Evolutionary conservation across 1,139 yeast species (phyloP).

Genomic region (Suhomyces terraborum): DNA sequence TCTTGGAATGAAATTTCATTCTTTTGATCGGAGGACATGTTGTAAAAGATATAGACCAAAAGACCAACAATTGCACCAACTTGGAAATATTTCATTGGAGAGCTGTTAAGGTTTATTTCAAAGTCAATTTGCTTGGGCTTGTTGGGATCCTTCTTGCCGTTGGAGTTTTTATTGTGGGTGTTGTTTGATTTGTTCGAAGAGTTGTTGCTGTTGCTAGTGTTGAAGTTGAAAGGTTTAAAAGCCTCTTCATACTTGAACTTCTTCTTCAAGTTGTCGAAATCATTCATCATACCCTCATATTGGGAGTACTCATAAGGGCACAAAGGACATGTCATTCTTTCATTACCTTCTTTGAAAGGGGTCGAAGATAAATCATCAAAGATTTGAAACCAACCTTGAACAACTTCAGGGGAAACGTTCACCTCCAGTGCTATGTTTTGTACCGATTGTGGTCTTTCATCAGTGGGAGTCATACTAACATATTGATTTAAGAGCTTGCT

Average conservation of each 20-base stretch:
- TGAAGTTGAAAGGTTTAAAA: slow-evolving; percentile 12
- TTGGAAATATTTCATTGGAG: slow-evolving; percentile 33
- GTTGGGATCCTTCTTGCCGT: slow-evolving; percentile 11
- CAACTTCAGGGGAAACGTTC: slow-evolving; percentile 12
- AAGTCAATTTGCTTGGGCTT: slow-evolving; percentile 23
- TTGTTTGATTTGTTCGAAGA: not conserved
- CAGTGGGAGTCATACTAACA: slow-evolving; percentile 14
- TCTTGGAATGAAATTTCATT: slow-evolving; percentile 49
- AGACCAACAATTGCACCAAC: slow-evolving; percentile 35
- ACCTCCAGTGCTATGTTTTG: slow-evolving; percentile 2
- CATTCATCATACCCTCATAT: slow-evolving; percentile 15
- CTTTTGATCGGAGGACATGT: slow-evolving; percentile 21
- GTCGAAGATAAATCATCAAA: slow-evolving; percentile 33
- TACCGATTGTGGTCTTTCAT: slow-evolving; percentile 9
- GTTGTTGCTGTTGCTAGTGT: slow-evolving; percentile 4
- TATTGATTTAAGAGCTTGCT: slow-evolving; percentile 26
- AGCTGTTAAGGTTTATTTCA: slow-evolving; percentile 29
- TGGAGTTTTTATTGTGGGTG: slow-evolving; percentile 3
- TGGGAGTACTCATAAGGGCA: slow-evolving; percentile 35
- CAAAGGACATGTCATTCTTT: slow-evolving; percentile 29
- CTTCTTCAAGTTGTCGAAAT: slow-evolving; percentile 16
- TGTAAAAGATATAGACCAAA: slow-evolving; percentile 24
- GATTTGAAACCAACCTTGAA: slow-evolving; percentile 34
- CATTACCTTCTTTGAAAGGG: slow-evolving; percentile 31
- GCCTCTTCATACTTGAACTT: slow-evolving; percentile 13